Percentiles rank a stretch among this genome's conserved stretches.
phyloP scores from a whole-genome alignment of 1,284 basidiomycete species.

The Rhodotorula mucilaginosa region DNA sequence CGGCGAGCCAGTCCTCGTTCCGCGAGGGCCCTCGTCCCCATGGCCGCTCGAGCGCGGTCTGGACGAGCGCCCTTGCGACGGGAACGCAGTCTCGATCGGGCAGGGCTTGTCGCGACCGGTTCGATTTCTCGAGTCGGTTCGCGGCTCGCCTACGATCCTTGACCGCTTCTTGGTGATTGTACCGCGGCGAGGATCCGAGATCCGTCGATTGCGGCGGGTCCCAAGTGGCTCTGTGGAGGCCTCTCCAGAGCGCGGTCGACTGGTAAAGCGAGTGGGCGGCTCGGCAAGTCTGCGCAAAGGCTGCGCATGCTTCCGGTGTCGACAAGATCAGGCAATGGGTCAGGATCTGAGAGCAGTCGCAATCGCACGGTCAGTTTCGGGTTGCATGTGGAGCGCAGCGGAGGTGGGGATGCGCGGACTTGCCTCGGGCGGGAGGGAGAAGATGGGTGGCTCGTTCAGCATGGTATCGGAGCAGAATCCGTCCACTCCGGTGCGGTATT shows the following conservation, averaged over 20 bases:
- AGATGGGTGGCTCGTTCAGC: not conserved
- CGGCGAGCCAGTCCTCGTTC: constrained; percentile 12
- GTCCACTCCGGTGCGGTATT: no score
- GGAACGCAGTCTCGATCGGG: not conserved
- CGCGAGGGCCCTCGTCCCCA: not conserved
- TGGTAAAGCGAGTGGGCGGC: not conserved
- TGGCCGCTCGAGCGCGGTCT: constrained; percentile 9
- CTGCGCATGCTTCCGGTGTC: constrained; percentile 6
- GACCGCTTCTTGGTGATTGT: not conserved
- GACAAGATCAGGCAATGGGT: constrained; percentile 12
- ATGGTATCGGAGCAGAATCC: no score
- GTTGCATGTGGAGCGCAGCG: not conserved
- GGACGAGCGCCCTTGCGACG: constrained; percentile 14
- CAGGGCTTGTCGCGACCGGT: not conserved
- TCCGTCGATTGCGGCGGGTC: constrained; percentile 1
- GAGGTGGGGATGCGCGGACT: not conserved
- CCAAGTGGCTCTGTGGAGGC: not conserved
- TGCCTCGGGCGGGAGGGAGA: not conserved
- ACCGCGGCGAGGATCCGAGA: not conserved
- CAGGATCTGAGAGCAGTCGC: constrained; percentile 9
- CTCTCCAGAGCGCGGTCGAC: constrained; percentile 11
- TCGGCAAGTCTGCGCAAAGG: constrained; percentile 5
- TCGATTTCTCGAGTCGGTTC: not conserved
- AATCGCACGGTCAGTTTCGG: not conserved
- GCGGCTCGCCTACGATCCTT: not conserved